A percentile compares a stretch with the other conserved stretches of the same genome.
These are phyloP conservation scores for Puccinia coronata DNA, from an alignment of 1,284 basidiomycete genomes.

Conservation along the genomic window DNA sequence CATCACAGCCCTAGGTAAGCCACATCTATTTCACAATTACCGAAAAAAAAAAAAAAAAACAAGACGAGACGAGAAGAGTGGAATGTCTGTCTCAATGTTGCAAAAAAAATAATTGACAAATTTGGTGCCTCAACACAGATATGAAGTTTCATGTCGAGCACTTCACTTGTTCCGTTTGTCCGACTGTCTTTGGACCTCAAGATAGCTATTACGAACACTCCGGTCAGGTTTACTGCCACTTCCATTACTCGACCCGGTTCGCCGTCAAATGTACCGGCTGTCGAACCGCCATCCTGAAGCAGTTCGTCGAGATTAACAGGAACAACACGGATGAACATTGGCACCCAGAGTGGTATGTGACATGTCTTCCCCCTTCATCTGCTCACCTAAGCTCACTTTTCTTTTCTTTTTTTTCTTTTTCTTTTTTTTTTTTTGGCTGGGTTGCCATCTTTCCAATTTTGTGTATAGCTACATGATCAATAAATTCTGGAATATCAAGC, in stretches of 20 bases:
- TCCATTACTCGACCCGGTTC: constrained; percentile 62
- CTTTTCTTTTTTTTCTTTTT: no score
- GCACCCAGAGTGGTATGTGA: constrained; percentile 99
- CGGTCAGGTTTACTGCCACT: constrained; percentile 72
- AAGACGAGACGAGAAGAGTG: no score
- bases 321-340: constrained; percentile 98
- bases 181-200: constrained; percentile 92
- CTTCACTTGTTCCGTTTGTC: constrained; percentile 96
- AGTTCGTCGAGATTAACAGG: constrained; percentile 98
- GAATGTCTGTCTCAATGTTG: no score
- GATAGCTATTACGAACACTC: constrained; percentile 99
- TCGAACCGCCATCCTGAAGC: constrained; percentile 96
- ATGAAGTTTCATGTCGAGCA: constrained; percentile 97
- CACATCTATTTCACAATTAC: background rate
- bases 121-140: background rate
- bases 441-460: no score
- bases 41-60: background rate
- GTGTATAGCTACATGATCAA: constrained; percentile 50
- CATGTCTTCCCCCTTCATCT: background rate
- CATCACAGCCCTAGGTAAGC: constrained; percentile 97
- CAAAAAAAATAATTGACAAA: no score
- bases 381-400: no score
- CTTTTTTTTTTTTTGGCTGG: no score
- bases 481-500: constrained; percentile 98
- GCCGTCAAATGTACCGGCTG: constrained; percentile 98